Evolutionary conservation across 371 early-diverging fungal species (phyloP), one percentile per base, ranked within the genome.

Genomic region (Mortierella polycephala): DNA sequence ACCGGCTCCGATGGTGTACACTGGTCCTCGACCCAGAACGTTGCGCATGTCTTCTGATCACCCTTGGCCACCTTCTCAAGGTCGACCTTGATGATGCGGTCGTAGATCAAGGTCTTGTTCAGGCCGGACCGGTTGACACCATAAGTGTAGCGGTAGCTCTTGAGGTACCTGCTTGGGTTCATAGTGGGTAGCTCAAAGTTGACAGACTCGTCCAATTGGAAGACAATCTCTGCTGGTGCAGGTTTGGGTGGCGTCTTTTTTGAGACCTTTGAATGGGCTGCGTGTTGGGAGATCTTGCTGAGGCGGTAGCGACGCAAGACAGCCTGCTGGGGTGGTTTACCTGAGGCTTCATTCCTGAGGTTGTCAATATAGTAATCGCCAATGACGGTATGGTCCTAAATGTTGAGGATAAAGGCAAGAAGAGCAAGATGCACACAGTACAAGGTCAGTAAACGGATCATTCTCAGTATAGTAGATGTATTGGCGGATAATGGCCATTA

Each of bases 1-100:
- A 91, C 84, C 0, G 92, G 90, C 47, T 90, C 90, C 14, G 87
- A 85, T 18, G 89, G 89, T 8, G 76, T 72, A 40, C 82, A 86
- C 0, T 86, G 85, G 14, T 81, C 80, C 55, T 71, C 58, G 1
- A 74, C 23, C 86, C 86, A 86, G 58, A 79, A 81, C 42, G 47
- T 69, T 37, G 45, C 75, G 46, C 23, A 42, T 16, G 57, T 62
- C 51, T 20, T 67, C 40, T 60, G 83, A 69, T 41, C 21, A 16
- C 57, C 64, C 23, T 59, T 5, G 68, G 70, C 23, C 60, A 71
- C 18, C 58, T 71, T 72, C 9, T 80, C 58, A n/a, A 84, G 30
- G 60, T 87, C 82, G 5, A 87, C 72, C 57, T 87, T 87, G 67
- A 85, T 68, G 16, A 89, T 62, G 1, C 74, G 61, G n/a, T 85